Conservation (phyloP, 495 filamentous ascomycete genomes). For the Trichocladium uniseriatum region DNA sequence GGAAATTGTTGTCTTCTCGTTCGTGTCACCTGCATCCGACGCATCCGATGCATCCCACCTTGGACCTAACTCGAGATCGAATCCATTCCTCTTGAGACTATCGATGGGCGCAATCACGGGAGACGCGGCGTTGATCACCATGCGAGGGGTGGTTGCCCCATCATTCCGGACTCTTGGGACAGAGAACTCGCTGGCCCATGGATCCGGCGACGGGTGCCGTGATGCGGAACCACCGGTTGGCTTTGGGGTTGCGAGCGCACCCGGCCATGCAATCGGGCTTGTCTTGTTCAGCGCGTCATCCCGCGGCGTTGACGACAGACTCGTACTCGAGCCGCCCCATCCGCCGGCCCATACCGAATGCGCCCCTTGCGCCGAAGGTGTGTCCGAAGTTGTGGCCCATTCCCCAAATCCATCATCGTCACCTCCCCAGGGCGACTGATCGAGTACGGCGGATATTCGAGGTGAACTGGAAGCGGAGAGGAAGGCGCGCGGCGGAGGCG, state of each 20-base stretch:
- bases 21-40: not conserved
- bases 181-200: conserved; percentile 36
- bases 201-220: conserved; percentile 45
- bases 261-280: conserved; percentile 35
- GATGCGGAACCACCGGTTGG: conserved; percentile 20
- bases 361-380: conserved; percentile 16
- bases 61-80: not conserved
- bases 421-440: conserved; percentile 39
- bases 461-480: conserved; percentile 29
- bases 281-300: conserved; percentile 23
- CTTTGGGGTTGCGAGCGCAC: conserved; percentile 28
- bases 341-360: conserved; percentile 32
- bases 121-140: conserved; percentile 13
- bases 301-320: conserved; percentile 23
- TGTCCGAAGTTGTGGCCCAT: conserved; percentile 28
- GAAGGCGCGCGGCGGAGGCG: conserved; percentile 37
- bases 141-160: conserved; percentile 14
- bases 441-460: conserved; percentile 21
- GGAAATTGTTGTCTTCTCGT: not conserved
- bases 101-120: not conserved
- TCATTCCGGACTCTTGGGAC: conserved; percentile 9
- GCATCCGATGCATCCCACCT: conserved; percentile 2
- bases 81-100: not conserved
- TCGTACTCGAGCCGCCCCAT: conserved; percentile 25
- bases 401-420: conserved; percentile 35